Evolutionary conservation across 2,329 filamentous ascomycete genomes (phyloP).

Genomic region (Diaporthe velutina): DNA sequence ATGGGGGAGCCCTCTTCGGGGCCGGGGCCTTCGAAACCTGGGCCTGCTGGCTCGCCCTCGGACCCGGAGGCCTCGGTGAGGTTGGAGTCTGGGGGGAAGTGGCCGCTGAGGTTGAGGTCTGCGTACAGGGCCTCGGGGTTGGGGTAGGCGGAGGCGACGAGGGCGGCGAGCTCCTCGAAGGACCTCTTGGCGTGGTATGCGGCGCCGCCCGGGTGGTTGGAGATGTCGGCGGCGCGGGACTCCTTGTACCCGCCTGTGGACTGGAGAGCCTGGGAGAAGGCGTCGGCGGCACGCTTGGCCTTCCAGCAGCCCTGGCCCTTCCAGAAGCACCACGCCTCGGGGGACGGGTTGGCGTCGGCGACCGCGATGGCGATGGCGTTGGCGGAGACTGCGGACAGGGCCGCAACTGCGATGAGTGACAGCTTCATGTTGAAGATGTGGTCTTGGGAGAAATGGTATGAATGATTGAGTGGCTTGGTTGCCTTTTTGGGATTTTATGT

Average conservation of each 20-base stretch:
- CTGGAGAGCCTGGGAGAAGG: conserved; percentile 48
- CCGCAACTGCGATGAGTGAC: conserved; percentile 44
- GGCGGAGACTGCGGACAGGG: conserved; percentile 42
- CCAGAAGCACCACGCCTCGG: conserved; percentile 49
- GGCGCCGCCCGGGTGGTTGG: conserved; percentile 51
- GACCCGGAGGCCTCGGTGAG: conserved; percentile 41
- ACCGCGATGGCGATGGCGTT: conserved; percentile 47
- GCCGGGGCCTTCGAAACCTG: conserved; percentile 10
- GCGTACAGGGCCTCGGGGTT: conserved; percentile 50
- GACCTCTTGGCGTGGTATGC: conserved; percentile 55
- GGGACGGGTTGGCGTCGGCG: conserved; percentile 41
- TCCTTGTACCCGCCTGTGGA: conserved; percentile 43
- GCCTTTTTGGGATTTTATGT: background rate
- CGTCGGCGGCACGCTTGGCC: conserved; percentile 55
- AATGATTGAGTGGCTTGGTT: background rate
- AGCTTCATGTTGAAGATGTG: conserved; percentile 47
- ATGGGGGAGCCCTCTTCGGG: conserved; percentile 24
- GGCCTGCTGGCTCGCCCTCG: conserved; percentile 19
- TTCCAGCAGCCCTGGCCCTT: conserved; percentile 58
- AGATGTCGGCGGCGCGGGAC: conserved; percentile 47
- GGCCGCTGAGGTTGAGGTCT: conserved; percentile 47
- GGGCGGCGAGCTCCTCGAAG: conserved; percentile 54
- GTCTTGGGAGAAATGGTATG: conserved; percentile 6
- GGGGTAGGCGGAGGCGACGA: conserved; percentile 49
- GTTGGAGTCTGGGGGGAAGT: conserved; percentile 43